phyloP scores from a whole-genome alignment of 768 basidiomycete genomes.

The Peribolospora kevripleyi region DNA sequence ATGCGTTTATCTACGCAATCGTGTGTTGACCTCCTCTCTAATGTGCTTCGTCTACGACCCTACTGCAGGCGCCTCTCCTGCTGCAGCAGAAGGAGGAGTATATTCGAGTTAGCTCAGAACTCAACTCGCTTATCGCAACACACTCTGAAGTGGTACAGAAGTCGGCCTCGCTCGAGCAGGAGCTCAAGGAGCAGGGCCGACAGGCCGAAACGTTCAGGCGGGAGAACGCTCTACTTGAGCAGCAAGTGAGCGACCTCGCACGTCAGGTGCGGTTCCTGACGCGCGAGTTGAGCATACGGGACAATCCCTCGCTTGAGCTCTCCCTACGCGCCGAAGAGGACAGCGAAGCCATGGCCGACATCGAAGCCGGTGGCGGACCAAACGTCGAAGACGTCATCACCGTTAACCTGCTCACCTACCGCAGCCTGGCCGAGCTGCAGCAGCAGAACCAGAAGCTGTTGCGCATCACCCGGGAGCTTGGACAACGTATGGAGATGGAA shows the following conservation, averaged over 20 bases:
- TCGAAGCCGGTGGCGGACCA: slow-evolving; percentile 10
- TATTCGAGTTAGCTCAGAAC: slow-evolving; percentile 54
- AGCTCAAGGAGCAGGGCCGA: slow-evolving; percentile 48
- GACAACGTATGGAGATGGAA: slow-evolving; percentile 57
- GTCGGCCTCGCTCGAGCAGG: slow-evolving; percentile 39
- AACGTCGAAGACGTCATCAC: slow-evolving; percentile 48
- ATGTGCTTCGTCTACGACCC: too few species aligned
- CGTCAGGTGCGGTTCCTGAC: slow-evolving; percentile 58
- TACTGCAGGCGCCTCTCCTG: slow-evolving; percentile 54
- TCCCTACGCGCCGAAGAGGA: slow-evolving; percentile 21
- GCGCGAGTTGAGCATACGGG: slow-evolving; percentile 52
- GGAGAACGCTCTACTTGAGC: slow-evolving; percentile 39
- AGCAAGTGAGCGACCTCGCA: slow-evolving; percentile 57
- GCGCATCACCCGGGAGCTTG: slow-evolving; percentile 57
- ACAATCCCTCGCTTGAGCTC: slow-evolving; percentile 47
- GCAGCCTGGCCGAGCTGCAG: slow-evolving; percentile 53
- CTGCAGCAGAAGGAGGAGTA: slow-evolving; percentile 77
- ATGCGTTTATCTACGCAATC: neutral
- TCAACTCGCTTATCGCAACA: slow-evolving; percentile 39
- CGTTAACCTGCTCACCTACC: slow-evolving; percentile 67
- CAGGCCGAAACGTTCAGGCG: slow-evolving; percentile 34
- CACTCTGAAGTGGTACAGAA: too few species aligned
- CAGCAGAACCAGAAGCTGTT: slow-evolving; percentile 76
- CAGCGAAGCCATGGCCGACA: slow-evolving; percentile 11
- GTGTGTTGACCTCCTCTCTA: neutral